A percentile compares a stretch with the other conserved stretches of the same genome.
Evolutionary conservation across 2,329 filamentous ascomycete species (phyloP).

Genomic region (Aspergillus persii): DNA sequence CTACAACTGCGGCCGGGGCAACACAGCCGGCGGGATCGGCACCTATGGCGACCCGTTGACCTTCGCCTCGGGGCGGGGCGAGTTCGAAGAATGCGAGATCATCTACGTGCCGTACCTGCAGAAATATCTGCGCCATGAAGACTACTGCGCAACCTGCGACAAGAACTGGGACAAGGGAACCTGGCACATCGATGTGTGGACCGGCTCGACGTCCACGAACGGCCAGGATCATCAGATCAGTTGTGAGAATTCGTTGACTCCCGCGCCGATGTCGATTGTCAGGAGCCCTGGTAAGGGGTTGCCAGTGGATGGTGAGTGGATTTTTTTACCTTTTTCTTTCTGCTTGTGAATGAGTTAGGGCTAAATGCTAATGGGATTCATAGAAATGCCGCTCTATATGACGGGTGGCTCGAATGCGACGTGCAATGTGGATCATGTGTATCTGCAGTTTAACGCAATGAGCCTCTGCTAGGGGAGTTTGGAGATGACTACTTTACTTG

Average conservation of each 20-base stretch:
- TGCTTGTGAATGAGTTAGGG: too few relatives aligned
- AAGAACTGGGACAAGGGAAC: constrained; percentile 6
- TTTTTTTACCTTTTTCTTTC: background rate
- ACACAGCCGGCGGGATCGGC: constrained; percentile 8
- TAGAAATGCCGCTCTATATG: background rate
- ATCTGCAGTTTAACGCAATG: background rate
- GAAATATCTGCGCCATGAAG: constrained; percentile 14
- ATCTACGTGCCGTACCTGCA: constrained; percentile 13
- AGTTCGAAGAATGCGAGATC: constrained; percentile 13
- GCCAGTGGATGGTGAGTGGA: background rate
- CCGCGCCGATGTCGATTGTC: background rate
- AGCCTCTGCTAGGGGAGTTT: background rate
- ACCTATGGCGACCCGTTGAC: constrained; percentile 13
- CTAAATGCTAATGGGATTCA: too few relatives aligned
- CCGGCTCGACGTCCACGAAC: background rate
- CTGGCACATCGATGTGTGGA: constrained; percentile 15
- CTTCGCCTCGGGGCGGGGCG: constrained; percentile 11
- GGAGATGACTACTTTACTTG: too few relatives aligned
- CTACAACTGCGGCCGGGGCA: constrained; percentile 9
- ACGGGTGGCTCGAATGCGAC: background rate
- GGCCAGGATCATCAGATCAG: background rate
- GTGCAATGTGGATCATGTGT: background rate
- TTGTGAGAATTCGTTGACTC: constrained; percentile 11
- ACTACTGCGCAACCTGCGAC: constrained; percentile 6
- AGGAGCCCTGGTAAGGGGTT: background rate